A percentile compares a stretch with the other conserved stretches of the same genome.
Conservation (phyloP, 2,329 filamentous ascomycete genomes). For the Talaromyces sp. region DNA sequence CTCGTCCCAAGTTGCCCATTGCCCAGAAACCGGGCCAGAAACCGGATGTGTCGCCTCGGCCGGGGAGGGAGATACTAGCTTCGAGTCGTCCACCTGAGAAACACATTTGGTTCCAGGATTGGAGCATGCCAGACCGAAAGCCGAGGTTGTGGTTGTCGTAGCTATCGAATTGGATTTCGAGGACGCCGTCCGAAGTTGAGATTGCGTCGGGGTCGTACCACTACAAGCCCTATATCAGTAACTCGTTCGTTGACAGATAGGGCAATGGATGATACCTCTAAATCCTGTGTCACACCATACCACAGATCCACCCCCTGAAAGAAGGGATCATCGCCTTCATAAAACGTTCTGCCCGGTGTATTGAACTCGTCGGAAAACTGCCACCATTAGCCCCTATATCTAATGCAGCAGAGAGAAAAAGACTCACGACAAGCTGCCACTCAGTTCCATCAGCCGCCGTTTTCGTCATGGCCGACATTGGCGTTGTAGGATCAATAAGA, state of each 20-base stretch:
- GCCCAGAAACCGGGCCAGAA: conserved; percentile 77
- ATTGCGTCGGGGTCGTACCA: conserved; percentile 71
- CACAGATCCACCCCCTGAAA: conserved; percentile 68
- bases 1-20: conserved; percentile 70
- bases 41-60: conserved; percentile 63
- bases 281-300: conserved; percentile 69
- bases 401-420: background rate
- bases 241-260: background rate
- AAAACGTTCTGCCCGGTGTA: conserved; percentile 65
- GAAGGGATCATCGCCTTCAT: conserved; percentile 67
- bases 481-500: conserved; percentile 68
- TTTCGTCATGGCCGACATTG: conserved; percentile 56
- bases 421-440: conserved; percentile 60
- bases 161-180: conserved; percentile 64
- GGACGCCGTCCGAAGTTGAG: conserved; percentile 60
- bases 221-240: conserved; percentile 32
- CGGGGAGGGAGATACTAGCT: conserved; percentile 68
- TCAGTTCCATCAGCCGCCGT: conserved; percentile 59
- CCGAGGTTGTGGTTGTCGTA: conserved; percentile 65
- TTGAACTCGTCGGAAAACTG: conserved; percentile 73
- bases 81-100: conserved; percentile 70
- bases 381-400: conserved; percentile 4
- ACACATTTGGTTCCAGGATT: conserved; percentile 72
- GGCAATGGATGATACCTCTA: conserved; percentile 52
- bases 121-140: conserved; percentile 71